Evolutionary conservation across 306 rosid genomes (phyloP), one percentile per base, ranked within the genome.

Genomic region (Pachyrhizus erosus): DNA sequence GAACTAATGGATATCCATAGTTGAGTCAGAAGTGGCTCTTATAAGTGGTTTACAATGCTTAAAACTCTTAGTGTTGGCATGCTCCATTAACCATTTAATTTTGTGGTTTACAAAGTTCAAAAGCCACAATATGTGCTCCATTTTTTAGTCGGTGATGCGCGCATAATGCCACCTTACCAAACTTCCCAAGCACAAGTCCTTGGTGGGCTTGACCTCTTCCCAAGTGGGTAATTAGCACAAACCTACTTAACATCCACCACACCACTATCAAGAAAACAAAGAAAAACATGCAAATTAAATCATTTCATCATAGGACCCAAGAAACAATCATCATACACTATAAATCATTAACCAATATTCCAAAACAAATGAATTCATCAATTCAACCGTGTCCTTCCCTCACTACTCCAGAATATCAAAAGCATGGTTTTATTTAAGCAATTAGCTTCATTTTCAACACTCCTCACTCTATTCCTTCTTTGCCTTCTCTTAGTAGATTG

Each of bases 371-470:
- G 3, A 31, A 31, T 31, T 31, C 34, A 31, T 2, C 26, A 66
- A n/a, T 9, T 39, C 52, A 45, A 52, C 64, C 34, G 34, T 43
- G 23, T 69, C 52, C 12, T 43, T 24, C 26, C 54, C 61, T 34
- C 58, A n/a, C n/a, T n/a, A n/a, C n/a, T n/a, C n/a, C n/a, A 23
- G 27, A 49, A 55, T n/a, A 80, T 77, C 87, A 79, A 80, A 74
- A 84, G 7, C 78, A 73, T 79, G 75, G 29, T 46, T 64, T 42
- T 39, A 66, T 27, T n/a, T 9, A 80, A 64, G 52, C 77, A 76
- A 18, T 64, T 37, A 26, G 2, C 10, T 58, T 46, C 72, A 14
- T 6, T 70, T 52, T 49, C 77, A 76, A 67, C 69, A 48, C 64
- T 62, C 17, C 29, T 81, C 79, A 57, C 84, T 27, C 29, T 31